Evolutionary conservation across 108 stramenopile genomes (phyloP).

Genomic region (Discostella pseudostelligera): DNA sequence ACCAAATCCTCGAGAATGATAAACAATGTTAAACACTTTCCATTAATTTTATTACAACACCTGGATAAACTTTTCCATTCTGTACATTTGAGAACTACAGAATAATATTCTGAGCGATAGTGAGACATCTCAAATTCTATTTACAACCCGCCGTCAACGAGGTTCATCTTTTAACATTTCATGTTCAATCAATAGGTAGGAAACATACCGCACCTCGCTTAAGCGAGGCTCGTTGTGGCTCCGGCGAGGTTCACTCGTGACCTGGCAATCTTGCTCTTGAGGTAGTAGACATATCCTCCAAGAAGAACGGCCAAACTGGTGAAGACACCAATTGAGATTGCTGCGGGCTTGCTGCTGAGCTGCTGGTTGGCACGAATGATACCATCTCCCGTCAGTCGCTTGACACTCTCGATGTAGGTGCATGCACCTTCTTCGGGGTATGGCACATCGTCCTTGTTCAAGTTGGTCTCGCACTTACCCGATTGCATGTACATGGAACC

Average conservation of each 20-base stretch:
- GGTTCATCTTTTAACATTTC: no score
- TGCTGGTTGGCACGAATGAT: conserved; percentile 71
- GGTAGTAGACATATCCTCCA: conserved; percentile 81
- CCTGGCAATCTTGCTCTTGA: conserved; percentile 52
- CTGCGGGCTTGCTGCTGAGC: conserved; percentile 68
- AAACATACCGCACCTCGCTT: neutral
- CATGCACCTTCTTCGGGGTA: conserved; percentile 83
- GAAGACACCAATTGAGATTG: conserved; percentile 73
- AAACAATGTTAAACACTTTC: no score
- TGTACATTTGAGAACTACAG: no score
- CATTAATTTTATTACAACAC: no score
- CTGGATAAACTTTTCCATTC: no score
- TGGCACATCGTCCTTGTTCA: conserved; percentile 49
- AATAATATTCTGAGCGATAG: no score
- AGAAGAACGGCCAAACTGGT: conserved; percentile 65
- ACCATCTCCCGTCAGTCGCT: conserved; percentile 77
- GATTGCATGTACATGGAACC: conserved; percentile 58
- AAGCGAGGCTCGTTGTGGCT: conserved; percentile 28
- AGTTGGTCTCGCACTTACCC: conserved; percentile 81
- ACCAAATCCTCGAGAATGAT: no score
- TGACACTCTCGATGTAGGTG: conserved; percentile 83
- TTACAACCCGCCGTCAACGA: no score
- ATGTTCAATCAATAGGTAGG: no score
- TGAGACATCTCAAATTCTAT: no score
- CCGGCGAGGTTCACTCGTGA: conserved; percentile 42